Conservation (phyloP, 805 yeast genomes). For the Lipomyces starkeyi region DNA sequence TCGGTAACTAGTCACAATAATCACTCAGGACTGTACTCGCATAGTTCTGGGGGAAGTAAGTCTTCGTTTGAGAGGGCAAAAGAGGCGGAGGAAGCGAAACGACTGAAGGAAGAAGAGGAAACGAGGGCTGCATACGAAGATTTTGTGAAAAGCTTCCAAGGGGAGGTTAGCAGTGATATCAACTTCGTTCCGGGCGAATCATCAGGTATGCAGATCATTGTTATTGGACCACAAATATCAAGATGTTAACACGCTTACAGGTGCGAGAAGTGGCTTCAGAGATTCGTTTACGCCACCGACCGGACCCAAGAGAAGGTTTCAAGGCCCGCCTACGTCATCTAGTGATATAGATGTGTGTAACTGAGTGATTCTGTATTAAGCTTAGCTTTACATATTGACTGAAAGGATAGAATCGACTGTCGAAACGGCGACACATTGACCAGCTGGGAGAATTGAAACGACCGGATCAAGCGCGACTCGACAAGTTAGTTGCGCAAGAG, state of each 20-base stretch:
- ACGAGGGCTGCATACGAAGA: conserved; percentile 30
- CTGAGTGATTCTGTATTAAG: background rate
- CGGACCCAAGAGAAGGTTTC: background rate
- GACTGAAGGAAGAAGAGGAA: conserved; percentile 23
- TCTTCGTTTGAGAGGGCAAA: conserved; percentile 30
- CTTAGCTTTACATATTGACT: background rate
- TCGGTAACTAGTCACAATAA: background rate
- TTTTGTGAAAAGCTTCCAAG: conserved; percentile 31
- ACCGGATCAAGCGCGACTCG: conserved; percentile 21
- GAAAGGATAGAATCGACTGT: background rate
- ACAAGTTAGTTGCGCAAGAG: background rate
- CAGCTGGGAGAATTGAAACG: conserved; percentile 12
- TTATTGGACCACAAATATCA: background rate
- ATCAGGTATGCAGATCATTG: background rate
- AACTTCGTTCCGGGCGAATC: conserved; percentile 9
- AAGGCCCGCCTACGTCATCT: background rate
- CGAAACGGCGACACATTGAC: conserved; percentile 19
- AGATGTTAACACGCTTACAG: background rate
- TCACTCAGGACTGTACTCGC: background rate
- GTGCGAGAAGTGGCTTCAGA: background rate
- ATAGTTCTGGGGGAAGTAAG: background rate
- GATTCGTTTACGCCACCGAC: background rate
- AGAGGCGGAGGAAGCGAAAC: conserved; percentile 23
- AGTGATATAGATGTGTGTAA: background rate
- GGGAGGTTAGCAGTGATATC: conserved; percentile 16